Evolutionary conservation across 164 flowering plant genomes (phyloP).

Genomic region (Chimonanthus praecox): DNA sequence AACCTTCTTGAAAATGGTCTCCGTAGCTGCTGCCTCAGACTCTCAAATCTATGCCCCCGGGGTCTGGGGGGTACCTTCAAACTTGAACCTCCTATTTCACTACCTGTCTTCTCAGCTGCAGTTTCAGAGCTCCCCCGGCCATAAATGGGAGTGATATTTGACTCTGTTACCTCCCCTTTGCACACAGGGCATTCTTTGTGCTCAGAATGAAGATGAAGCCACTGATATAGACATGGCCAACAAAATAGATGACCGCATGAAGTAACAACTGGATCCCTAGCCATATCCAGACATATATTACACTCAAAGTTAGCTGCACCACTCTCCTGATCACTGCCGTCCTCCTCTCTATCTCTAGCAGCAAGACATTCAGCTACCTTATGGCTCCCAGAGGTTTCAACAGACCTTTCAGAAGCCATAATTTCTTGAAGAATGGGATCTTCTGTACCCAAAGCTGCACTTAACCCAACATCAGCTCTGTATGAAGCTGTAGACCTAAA

Average conservation of each 20-base stretch:
- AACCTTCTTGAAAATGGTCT: slow-evolving; percentile 15
- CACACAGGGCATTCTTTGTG: slow-evolving; percentile 36
- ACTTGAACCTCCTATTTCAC: slow-evolving; percentile 16
- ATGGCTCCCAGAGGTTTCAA: slow-evolving; percentile 8
- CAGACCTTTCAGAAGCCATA: slow-evolving; percentile 11
- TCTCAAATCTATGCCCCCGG: slow-evolving; percentile 22
- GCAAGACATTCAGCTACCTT: slow-evolving; percentile 9
- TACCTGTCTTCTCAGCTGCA: slow-evolving; percentile 12
- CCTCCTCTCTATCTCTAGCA: slow-evolving; percentile 14
- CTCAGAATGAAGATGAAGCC: slow-evolving; percentile 24
- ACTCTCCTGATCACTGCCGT: slow-evolving; percentile 11
- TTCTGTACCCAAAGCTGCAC: slow-evolving; percentile 3
- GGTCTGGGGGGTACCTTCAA: slow-evolving; percentile 36
- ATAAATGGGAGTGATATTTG: slow-evolving; percentile 26
- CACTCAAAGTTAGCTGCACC: slow-evolving; percentile 26
- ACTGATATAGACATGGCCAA: slow-evolving; percentile 36
- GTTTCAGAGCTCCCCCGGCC: slow-evolving; percentile 26
- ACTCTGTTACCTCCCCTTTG: slow-evolving; percentile 29
- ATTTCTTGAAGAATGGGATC: slow-evolving; percentile 6
- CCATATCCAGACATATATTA: slow-evolving; percentile 34
- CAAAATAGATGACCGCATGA: slow-evolving; percentile 36
- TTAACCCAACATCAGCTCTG: slow-evolving; percentile 9
- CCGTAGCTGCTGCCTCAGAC: slow-evolving; percentile 19
- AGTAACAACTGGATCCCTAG: slow-evolving; percentile 35
- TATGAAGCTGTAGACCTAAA: slow-evolving; percentile 18